Evolutionary conservation across 768 basidiomycete species (phyloP).

Genomic region (Collybia sordida): DNA sequence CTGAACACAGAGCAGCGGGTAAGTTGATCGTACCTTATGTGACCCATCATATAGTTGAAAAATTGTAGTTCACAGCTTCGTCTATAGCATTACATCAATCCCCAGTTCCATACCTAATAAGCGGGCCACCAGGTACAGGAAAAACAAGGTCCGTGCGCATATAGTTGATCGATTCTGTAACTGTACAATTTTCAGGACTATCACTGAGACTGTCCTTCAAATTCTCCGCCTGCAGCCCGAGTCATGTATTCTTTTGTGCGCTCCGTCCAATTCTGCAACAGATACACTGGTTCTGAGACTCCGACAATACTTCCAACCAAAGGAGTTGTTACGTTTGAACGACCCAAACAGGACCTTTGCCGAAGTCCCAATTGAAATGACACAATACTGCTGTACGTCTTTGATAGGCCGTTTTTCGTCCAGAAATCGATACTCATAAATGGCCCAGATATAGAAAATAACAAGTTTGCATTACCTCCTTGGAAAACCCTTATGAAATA

Average conservation of each 20-base stretch:
- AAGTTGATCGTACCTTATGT: slow-evolving; percentile 4
- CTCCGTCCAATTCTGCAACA: slow-evolving; percentile 51
- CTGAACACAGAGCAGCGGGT: slow-evolving; percentile 49
- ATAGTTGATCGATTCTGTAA: not conserved
- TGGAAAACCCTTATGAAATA: slow-evolving; percentile 47
- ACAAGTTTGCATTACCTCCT: slow-evolving; percentile 44
- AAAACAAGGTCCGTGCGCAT: slow-evolving; percentile 41
- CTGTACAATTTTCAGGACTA: slow-evolving; percentile 31
- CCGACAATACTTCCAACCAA: slow-evolving; percentile 32
- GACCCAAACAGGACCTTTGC: slow-evolving; percentile 50
- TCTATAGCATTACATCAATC: slow-evolving; percentile 42
- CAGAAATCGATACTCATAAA: not conserved
- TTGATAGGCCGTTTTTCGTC: not conserved
- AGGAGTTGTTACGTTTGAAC: slow-evolving; percentile 48
- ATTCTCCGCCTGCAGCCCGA: slow-evolving; percentile 47
- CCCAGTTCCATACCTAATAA: slow-evolving; percentile 47
- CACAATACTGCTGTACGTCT: slow-evolving; percentile 45
- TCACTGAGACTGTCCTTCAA: slow-evolving; percentile 49
- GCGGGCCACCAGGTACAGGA: slow-evolving; percentile 52
- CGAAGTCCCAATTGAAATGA: slow-evolving; percentile 44
- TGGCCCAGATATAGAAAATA: slow-evolving; percentile 41
- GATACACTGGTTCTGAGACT: slow-evolving; percentile 47
- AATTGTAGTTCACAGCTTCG: slow-evolving; percentile 38
- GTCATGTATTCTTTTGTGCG: slow-evolving; percentile 47
- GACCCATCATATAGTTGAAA: not conserved